These are phyloP conservation scores for Trypanosomatidae sp. DNA, from an alignment of 208 protist species.

Conservation along the genomic window DNA sequence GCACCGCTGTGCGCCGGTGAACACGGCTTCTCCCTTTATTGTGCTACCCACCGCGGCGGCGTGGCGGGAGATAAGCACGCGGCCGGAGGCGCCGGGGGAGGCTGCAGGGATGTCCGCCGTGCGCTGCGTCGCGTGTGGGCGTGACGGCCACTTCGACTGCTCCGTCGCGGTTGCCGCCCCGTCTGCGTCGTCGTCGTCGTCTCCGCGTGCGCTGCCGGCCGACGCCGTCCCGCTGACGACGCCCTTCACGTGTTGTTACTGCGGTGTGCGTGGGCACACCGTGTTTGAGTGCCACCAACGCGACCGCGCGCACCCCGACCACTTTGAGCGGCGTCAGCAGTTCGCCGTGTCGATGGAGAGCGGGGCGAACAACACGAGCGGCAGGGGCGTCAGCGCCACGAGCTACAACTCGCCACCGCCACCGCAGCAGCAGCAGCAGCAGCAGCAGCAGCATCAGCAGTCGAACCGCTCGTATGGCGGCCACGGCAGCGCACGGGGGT, in stretches of 20 bases:
- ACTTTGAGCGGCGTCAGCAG: conserved; percentile 50
- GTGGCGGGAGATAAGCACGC: conserved; percentile 20
- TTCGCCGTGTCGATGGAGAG: no score
- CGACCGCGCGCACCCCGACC: conserved; percentile 41
- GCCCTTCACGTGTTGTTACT: conserved; percentile 55
- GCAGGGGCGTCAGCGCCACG: no score
- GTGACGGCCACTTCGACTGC: conserved; percentile 75
- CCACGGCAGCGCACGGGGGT: no score
- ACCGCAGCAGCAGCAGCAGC: no score
- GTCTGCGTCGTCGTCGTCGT: background rate
- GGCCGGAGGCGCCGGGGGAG: conserved; percentile 9
- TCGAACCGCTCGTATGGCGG: no score
- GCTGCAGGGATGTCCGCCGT: conserved; percentile 44
- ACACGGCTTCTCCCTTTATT: conserved; percentile 52
- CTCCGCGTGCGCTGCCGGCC: conserved; percentile 5
- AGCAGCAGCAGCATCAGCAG: no score
- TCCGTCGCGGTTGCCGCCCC: conserved; percentile 9
- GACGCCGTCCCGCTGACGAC: conserved; percentile 18
- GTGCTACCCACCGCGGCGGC: conserved; percentile 15
- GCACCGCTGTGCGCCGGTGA: conserved; percentile 37
- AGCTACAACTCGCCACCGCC: no score
- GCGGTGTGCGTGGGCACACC: conserved; percentile 61
- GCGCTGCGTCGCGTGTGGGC: conserved; percentile 60
- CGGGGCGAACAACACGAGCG: no score
- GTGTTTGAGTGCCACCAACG: conserved; percentile 62